phyloP scores from a whole-genome alignment of 495 filamentous ascomycete species.

The Endocarpon pusillum region DNA sequence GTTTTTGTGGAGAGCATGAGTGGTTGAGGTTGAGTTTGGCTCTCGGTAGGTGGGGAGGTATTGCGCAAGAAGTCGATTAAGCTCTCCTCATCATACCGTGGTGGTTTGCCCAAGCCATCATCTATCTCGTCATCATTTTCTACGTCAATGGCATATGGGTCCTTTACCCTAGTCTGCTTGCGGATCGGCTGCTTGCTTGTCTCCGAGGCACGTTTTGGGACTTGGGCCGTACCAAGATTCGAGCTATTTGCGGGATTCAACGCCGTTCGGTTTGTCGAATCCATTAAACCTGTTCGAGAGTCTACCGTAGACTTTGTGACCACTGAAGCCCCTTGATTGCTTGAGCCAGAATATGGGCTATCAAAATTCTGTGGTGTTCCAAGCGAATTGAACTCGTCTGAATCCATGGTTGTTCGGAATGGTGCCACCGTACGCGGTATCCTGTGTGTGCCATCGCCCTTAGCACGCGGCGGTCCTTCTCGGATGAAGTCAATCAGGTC shows the following conservation, averaged over 20 bases:
- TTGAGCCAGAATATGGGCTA: slow-evolving; percentile 21
- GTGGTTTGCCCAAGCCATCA: slow-evolving; percentile 34
- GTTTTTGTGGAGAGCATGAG: slow-evolving; percentile 26
- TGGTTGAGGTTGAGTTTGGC: slow-evolving; percentile 26
- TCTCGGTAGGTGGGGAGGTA: slow-evolving; percentile 52
- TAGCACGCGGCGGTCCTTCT: slow-evolving; percentile 46
- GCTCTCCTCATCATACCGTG: slow-evolving; percentile 45
- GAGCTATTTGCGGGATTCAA: slow-evolving; percentile 5
- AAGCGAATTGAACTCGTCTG: slow-evolving; percentile 45
- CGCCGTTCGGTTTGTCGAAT: slow-evolving; percentile 16
- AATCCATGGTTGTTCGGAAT: slow-evolving; percentile 72
- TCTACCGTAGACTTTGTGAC: slow-evolving; percentile 32
- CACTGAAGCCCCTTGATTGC: slow-evolving; percentile 26
- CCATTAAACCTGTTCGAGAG: slow-evolving; percentile 41
- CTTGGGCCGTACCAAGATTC: slow-evolving; percentile 6
- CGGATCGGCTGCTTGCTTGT: slow-evolving; percentile 25
- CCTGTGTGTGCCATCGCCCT: slow-evolving; percentile 35
- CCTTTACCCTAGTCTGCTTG: slow-evolving; percentile 60
- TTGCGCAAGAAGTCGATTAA: slow-evolving; percentile 78
- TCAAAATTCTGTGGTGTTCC: slow-evolving; percentile 14
- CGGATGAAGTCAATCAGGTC: slow-evolving; percentile 93
- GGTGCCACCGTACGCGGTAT: slow-evolving; percentile 75
- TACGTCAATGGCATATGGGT: slow-evolving; percentile 83
- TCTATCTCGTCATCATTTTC: slow-evolving; percentile 64
- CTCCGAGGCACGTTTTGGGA: slow-evolving; percentile 10